Evolutionary conservation across 331 rosid species (phyloP).

Genomic region (Erythrophleum ivorense): DNA sequence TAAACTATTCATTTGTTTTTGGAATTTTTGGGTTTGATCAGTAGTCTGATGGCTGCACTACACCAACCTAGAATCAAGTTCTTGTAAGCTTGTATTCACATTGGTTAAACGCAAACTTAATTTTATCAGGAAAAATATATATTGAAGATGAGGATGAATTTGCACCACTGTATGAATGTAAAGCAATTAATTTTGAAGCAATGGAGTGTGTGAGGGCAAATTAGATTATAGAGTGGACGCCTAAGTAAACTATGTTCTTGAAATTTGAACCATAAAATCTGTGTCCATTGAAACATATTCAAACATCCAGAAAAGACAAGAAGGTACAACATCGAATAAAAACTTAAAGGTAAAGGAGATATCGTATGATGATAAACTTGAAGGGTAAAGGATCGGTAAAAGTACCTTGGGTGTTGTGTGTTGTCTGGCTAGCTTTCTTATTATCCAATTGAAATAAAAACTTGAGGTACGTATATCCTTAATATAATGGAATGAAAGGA

Average conservation of each 20-base stretch:
- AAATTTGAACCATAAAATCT: background rate
- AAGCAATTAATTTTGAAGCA: background rate
- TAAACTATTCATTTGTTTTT: slow-evolving; percentile 1
- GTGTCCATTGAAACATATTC: background rate
- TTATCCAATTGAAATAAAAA: no score
- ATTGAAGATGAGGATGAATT: background rate
- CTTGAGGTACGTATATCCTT: no score
- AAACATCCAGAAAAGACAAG: slow-evolving; percentile 4
- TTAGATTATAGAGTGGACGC: background rate
- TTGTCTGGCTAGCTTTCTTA: no score
- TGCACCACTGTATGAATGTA: background rate
- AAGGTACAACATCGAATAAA: background rate
- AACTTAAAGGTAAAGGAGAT: background rate
- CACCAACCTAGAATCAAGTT: background rate
- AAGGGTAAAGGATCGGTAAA: background rate
- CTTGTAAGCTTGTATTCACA: background rate
- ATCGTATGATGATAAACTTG: background rate
- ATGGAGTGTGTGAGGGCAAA: background rate
- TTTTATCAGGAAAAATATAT: background rate
- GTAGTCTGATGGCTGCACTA: background rate
- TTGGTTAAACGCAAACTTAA: background rate
- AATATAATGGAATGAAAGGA: no score
- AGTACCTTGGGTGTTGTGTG: background rate
- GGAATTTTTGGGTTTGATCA: background rate
- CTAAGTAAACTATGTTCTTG: background rate